Evolutionary conservation across 2,329 filamentous ascomycete species (phyloP).

Genomic region (Sporothrix pallida): DNA sequence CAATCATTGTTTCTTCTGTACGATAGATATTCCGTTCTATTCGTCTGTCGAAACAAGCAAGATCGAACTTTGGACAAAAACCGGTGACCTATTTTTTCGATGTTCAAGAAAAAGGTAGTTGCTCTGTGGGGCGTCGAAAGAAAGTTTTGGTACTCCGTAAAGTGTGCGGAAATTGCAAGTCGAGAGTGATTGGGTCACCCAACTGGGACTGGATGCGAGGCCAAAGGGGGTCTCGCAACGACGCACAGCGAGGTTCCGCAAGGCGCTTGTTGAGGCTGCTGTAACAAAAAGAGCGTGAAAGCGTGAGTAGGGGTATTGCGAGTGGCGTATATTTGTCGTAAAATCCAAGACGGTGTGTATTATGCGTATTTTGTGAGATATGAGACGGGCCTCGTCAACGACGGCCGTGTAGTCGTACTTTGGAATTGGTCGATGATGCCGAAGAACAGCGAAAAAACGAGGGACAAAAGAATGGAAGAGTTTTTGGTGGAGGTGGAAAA

Average conservation of each 20-base stretch:
- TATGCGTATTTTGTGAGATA: conserved; percentile 28
- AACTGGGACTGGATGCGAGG: conserved; percentile 35
- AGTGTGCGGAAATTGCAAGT: conserved; percentile 43
- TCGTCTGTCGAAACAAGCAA: background rate
- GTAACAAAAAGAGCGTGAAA: conserved; percentile 25
- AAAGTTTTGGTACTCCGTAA: conserved; percentile 32
- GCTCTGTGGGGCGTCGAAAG: conserved; percentile 36
- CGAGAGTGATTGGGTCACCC: conserved; percentile 42
- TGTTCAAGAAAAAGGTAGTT: conserved; percentile 23
- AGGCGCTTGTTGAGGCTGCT: conserved; percentile 38
- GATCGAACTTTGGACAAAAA: background rate
- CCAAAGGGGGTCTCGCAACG: conserved; percentile 24
- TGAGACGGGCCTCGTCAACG: conserved; percentile 26
- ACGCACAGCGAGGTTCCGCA: conserved; percentile 23
- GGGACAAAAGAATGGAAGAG: conserved; percentile 3
- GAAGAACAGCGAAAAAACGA: background rate
- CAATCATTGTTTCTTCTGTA: conserved; percentile 31
- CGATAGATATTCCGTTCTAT: background rate
- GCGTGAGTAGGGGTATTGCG: conserved; percentile 7
- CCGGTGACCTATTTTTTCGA: background rate
- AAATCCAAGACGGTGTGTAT: conserved; percentile 19
- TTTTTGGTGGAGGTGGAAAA: background rate
- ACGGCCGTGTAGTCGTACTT: conserved; percentile 12
- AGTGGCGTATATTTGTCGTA: conserved; percentile 3
- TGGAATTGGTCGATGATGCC: background rate